Conservation (phyloP, 768 basidiomycete genomes). For the Russula sp. region DNA sequence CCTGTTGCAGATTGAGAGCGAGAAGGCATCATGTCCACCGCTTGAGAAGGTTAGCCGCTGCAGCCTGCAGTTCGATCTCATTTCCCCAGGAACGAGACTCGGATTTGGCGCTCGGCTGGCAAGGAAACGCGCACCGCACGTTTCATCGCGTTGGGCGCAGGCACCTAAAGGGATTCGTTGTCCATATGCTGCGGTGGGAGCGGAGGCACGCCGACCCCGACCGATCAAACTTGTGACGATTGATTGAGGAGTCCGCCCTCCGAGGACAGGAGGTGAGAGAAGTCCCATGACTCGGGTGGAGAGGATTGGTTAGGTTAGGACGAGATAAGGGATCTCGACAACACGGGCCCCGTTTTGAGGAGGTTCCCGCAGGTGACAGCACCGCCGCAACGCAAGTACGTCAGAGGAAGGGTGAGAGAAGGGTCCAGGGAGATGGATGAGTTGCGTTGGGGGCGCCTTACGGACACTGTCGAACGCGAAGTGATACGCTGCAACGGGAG, state of each 20-base stretch:
- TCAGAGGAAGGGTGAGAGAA: constrained; percentile 12
- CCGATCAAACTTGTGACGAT: constrained; percentile 13
- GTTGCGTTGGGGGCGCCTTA: constrained; percentile 13
- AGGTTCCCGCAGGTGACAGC: constrained; percentile 15
- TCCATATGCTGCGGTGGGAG: constrained; percentile 11
- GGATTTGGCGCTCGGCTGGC: constrained; percentile 24
- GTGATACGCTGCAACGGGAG: not conserved
- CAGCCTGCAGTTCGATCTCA: constrained; percentile 21
- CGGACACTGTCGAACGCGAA: constrained; percentile 4
- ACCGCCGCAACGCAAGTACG: constrained; percentile 17
- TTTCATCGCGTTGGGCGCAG: constrained; percentile 14
- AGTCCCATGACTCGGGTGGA: constrained; percentile 11
- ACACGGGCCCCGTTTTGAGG: constrained; percentile 13
- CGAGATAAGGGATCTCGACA: constrained; percentile 15
- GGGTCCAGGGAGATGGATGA: constrained; percentile 1
- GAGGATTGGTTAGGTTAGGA: not conserved
- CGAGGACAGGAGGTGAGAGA: not conserved
- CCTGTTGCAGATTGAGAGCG: constrained; percentile 14
- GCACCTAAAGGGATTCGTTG: not conserved
- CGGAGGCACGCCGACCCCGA: constrained; percentile 6
- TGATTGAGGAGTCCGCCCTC: not conserved
- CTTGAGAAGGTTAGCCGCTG: constrained; percentile 23
- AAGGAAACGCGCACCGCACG: constrained; percentile 22
- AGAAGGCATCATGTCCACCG: constrained; percentile 15
- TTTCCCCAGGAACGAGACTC: constrained; percentile 18